Base-by-base conservation (phyloP, 2,329 filamentous ascomycete genomes). In the Epichloe festucae region DNA sequence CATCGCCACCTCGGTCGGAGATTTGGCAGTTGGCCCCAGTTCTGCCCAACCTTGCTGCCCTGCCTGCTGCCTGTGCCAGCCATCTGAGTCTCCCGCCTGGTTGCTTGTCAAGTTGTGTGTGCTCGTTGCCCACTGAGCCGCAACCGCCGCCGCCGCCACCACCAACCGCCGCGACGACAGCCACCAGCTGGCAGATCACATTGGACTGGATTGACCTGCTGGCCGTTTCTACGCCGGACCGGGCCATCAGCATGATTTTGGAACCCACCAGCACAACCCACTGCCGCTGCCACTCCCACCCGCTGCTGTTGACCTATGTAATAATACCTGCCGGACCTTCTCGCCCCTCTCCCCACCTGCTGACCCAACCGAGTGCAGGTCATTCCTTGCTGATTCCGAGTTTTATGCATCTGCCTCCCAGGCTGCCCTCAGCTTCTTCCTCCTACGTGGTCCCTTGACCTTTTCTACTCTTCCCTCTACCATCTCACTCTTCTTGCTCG, bases 391-490 rank as follows among this genome's bases (percentile, higher is more conserved):
- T 10, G 31, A 31, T 31, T 40, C 42, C 11, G 50, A 21, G 38
- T 44, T 31, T 45, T 42, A 15, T 49, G 36, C 42, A 41, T 46
- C 17, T 58, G 57, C 56, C 53, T 58, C 62, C 61, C 51, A 53
- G 54, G 54, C 54, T 55, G 54, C 54, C 55, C 55, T 58, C 56
- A 52, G 53, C 57, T 55, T 56, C 52, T 55, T 53, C 52, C 53
- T 53, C 56, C 49, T 58, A 54, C 46, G 49, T 50, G 51, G n/a
- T 14, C 12, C 48, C 53, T 50, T 41, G 8, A 7, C 48, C 53
- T 50, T 36, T 8, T 10, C 21, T 21, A 17, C 31, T 45, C 15
- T 21, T 56, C 53, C 61, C 57, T 59, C 48, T 51, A 44, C 52
- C 53, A 52, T 53, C 48, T 48, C 47, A 35, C 27, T 51, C 57